Conservation (phyloP, 768 basidiomycete genomes). For the Calvatia gigantea region DNA sequence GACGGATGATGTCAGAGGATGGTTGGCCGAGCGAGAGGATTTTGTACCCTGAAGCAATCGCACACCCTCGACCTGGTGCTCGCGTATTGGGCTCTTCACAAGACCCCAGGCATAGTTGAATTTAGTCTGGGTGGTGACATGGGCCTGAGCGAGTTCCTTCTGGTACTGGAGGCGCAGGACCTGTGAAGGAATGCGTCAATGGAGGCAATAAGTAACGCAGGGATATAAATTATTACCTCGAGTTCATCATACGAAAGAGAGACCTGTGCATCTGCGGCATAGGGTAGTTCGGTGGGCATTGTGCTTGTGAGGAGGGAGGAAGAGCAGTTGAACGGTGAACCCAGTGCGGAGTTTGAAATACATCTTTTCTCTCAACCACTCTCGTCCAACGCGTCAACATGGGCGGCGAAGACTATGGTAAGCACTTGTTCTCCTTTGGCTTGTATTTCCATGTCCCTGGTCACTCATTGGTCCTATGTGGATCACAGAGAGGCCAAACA, state of each 20-base stretch:
- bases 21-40: neutral
- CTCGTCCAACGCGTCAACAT: conserved; percentile 19
- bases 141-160: conserved; percentile 78
- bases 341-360: conserved; percentile 36
- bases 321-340: conserved; percentile 12
- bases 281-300: conserved; percentile 85
- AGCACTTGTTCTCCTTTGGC: conserved; percentile 27
- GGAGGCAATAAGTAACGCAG: neutral
- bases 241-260: conserved; percentile 88
- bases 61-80: conserved; percentile 91
- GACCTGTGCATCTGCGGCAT: conserved; percentile 92
- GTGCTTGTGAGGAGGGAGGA: conserved; percentile 14
- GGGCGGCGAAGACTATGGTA: conserved; percentile 57
- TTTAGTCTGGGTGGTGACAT: conserved; percentile 91
- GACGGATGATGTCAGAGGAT: conserved; percentile 9
- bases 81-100: conserved; percentile 82
- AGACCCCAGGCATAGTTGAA: conserved; percentile 98
- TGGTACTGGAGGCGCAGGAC: conserved; percentile 85
- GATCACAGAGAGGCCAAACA: conserved; percentile 12
- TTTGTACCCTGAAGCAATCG: conserved; percentile 85
- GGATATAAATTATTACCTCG: conserved; percentile 47
- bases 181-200: conserved; percentile 34
- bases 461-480: conserved; percentile 13
- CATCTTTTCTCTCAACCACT: conserved; percentile 17
- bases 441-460: conserved; percentile 2